phyloP scores from a whole-genome alignment of 208 protist genomes.

The Lotmaria passim region DNA sequence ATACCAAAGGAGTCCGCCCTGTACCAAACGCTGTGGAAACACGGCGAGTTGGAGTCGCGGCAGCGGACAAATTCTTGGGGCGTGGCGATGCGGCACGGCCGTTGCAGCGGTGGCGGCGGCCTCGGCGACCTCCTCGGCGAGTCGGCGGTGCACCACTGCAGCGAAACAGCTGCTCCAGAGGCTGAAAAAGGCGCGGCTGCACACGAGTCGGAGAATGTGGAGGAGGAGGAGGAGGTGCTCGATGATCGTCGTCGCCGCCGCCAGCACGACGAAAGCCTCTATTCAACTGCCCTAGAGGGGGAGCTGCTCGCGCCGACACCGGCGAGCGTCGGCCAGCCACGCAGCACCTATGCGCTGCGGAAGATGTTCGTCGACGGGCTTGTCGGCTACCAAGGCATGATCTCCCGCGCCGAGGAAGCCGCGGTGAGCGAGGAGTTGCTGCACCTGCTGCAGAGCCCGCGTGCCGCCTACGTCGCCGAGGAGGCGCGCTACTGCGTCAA shows the following conservation, averaged over 20 bases:
- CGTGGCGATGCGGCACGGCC: conserved; percentile 30
- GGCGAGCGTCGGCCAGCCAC: conserved; percentile 74
- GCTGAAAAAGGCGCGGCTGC: too few species aligned
- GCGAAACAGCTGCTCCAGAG: too few species aligned
- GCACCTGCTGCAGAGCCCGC: conserved; percentile 64
- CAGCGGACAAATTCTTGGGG: conserved; percentile 81
- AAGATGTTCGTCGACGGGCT: conserved; percentile 83
- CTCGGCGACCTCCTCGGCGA: conserved; percentile 27
- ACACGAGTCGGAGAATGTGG: background rate
- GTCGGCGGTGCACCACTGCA: conserved; percentile 3
- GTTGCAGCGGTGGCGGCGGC: background rate
- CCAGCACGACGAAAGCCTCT: conserved; percentile 58
- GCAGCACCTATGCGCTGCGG: conserved; percentile 82
- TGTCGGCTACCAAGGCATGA: conserved; percentile 83
- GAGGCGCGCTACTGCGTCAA: conserved; percentile 92
- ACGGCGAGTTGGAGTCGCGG: conserved; percentile 77
- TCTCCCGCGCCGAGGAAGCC: conserved; percentile 78
- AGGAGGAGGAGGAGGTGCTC: conserved; percentile 32
- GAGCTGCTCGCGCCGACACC: conserved; percentile 66
- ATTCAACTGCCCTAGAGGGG: conserved; percentile 55
- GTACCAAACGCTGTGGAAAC: conserved; percentile 60
- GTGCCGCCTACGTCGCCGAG: conserved; percentile 85
- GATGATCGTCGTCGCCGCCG: conserved; percentile 54
- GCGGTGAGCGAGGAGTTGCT: conserved; percentile 80
- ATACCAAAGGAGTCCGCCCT: conserved; percentile 81